Base-by-base conservation (phyloP, 179 eudicot species). In the Gypsophila paniculata region DNA sequence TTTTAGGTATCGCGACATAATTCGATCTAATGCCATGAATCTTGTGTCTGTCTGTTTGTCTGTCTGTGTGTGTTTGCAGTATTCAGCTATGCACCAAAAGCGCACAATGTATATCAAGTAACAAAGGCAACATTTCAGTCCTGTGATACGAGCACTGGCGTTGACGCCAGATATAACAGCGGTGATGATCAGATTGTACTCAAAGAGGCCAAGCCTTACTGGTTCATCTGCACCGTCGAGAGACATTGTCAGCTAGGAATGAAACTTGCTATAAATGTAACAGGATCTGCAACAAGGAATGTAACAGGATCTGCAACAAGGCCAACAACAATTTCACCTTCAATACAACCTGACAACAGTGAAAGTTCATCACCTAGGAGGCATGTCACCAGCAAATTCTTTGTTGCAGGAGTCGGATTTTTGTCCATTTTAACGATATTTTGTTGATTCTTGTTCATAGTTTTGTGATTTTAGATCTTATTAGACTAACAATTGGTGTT, bases 101-200 rank as follows among this genome's bases (percentile, higher is more conserved):
- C 23, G 62, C 82, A 79, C 38, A 75, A 75, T 68, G 76, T 79
- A 10, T 68, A 59, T 36, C 79, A 79, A 7, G 82, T 79, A 34
- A 66, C 59, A 2, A 36, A 61, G 61, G 66, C 65, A 38, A 42
- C 82, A 54, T 79, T 14, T 32, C 76, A 34, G 46, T 13, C 71
- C 12, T 79, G 82, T 18, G 5, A 75, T 46, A 15, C 25, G 48
- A 72, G 67, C 61, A 72, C n/a, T 18, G 82, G 82, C 68, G 79
- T 79, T 6, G 61, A 71, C 54, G 79, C 73, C 0, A 53, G 7
- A 39, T 79, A 71, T 15, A 15, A 54, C 0, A 75, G 74, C 15
- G 82, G 82, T 51, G 26, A 72, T 61, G 82, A 79, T 75, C 55
- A 72, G 17, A 57, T 79, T 10, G 74, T 75, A 51, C 79, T 79